Conservation (phyloP, 1,139 yeast genomes). For the Sugiyamaella pinicola region DNA sequence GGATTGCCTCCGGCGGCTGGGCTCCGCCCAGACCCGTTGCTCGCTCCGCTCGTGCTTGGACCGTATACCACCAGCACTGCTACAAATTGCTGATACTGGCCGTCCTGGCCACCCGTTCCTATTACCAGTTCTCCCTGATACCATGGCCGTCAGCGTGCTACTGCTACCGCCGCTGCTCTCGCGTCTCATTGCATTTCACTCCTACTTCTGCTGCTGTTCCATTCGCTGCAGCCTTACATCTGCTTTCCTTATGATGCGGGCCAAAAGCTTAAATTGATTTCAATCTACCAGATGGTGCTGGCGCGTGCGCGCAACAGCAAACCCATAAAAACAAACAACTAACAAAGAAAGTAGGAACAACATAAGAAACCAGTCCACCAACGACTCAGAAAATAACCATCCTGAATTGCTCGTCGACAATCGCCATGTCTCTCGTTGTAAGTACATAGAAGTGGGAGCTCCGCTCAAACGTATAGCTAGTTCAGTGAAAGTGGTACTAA, state of each 20-base stretch:
- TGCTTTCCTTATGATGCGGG: background rate
- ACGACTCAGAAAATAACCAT: background rate
- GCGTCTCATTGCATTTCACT: no score
- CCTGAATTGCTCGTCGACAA: background rate
- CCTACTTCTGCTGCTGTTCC: background rate
- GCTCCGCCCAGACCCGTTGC: background rate
- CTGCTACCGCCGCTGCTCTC: background rate
- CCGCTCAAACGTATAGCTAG: background rate
- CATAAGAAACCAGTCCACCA: background rate
- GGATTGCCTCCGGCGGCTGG: background rate
- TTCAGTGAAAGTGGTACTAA: background rate
- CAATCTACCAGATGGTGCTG: background rate
- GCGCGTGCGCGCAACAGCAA: background rate
- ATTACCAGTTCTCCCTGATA: no score
- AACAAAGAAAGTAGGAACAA: slow-evolving; percentile 2
- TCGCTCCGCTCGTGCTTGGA: background rate
- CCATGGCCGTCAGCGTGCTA: no score
- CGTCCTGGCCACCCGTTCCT: no score
- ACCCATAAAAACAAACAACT: background rate
- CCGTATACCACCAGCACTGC: no score
- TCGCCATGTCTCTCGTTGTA: slow-evolving; percentile 24
- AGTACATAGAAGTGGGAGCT: slow-evolving; percentile 6
- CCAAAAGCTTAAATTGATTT: background rate
- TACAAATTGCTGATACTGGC: no score
- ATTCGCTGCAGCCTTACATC: background rate